Conservation (phyloP, 164 flowering plant genomes). For the Nelumbo lutea region DNA sequence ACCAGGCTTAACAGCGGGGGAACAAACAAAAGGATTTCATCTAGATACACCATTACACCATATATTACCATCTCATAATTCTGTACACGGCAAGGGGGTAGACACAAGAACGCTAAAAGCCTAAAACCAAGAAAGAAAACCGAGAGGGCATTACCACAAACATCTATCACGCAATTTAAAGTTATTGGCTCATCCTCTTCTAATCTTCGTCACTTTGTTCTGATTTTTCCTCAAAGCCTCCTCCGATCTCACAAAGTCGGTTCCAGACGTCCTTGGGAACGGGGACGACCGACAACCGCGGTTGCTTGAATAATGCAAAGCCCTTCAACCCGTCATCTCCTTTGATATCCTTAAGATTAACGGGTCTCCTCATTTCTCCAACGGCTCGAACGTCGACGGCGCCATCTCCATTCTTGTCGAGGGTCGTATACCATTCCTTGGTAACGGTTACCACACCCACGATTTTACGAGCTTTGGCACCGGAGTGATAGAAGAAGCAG, state of each 20-base stretch:
- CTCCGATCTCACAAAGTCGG: slow-evolving; percentile 71
- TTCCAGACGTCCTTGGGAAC: slow-evolving; percentile 63
- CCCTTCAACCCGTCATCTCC: slow-evolving; percentile 53
- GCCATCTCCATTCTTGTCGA: slow-evolving; percentile 28
- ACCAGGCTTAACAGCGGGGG: no score
- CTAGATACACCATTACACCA: no score
- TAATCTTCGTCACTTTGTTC: neutral
- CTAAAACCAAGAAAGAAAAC: no score
- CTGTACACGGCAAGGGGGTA: no score
- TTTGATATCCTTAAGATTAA: slow-evolving; percentile 86
- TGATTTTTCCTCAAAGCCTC: slow-evolving; percentile 49
- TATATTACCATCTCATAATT: no score
- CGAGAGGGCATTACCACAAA: neutral
- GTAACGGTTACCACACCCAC: slow-evolving; percentile 79
- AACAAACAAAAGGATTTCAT: no score
- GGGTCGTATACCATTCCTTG: slow-evolving; percentile 55
- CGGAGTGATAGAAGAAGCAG: slow-evolving; percentile 98
- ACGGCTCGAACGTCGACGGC: slow-evolving; percentile 76
- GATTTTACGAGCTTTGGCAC: slow-evolving; percentile 58
- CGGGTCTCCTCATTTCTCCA: slow-evolving; percentile 73
- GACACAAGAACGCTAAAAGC: no score
- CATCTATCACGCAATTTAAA: neutral
- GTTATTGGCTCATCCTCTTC: neutral
- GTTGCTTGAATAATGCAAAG: slow-evolving; percentile 69
- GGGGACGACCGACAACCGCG: slow-evolving; percentile 87